These are phyloP conservation scores for Eucalyptus regnans DNA, from an alignment of 345 rosid genomes.

Conservation along the genomic window DNA sequence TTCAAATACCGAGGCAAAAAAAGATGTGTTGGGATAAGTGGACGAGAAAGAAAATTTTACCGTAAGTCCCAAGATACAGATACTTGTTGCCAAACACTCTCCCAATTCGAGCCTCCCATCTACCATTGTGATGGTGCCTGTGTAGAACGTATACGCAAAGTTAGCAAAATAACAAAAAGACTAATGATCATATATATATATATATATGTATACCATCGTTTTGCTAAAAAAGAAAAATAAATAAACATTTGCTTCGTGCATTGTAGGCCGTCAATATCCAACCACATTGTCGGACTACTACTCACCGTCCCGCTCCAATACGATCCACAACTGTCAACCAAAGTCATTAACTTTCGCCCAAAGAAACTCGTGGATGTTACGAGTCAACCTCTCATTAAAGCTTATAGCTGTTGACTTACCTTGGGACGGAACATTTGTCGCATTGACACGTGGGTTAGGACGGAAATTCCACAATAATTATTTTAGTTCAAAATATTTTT, in stretches of 20 bases:
- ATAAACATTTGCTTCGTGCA: neutral
- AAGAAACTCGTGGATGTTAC: neutral
- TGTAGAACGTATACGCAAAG: neutral
- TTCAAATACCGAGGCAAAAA: neutral
- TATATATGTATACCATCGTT: neutral
- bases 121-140: constrained; percentile 75
- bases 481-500: neutral
- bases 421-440: neutral
- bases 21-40: neutral
- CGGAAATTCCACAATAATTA: neutral
- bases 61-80: constrained; percentile 65
- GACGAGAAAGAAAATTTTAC: constrained; percentile 2
- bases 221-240: no score
- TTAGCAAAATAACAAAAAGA: neutral
- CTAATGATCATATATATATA: neutral
- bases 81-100: constrained; percentile 76
- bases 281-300: neutral
- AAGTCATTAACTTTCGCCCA: neutral
- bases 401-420: neutral
- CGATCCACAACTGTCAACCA: neutral
- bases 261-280: neutral
- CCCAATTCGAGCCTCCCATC: constrained; percentile 79
- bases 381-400: neutral
- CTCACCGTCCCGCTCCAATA: neutral
- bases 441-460: neutral